Base-by-base conservation (phyloP, 345 rosid species). In the Erysimum cheiranthoides region DNA sequence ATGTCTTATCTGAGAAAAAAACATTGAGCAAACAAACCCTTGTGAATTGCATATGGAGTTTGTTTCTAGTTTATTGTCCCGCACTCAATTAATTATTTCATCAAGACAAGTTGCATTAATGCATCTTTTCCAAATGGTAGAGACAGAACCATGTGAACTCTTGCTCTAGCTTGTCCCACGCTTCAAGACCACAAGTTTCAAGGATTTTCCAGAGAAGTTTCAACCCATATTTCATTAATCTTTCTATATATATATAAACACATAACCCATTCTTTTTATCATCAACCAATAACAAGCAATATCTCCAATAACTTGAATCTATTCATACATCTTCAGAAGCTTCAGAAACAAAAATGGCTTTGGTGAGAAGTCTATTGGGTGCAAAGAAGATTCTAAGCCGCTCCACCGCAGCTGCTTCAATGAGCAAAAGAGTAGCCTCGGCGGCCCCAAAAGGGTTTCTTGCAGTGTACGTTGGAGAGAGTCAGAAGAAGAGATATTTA, bases 391-490 rank as follows among this genome's bases (percentile, higher is more conserved):
- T 63, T 64, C 35, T 61, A 40, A 8, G 79, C 76, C 35, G 36
- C 35, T 40, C 66, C 18, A 25, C 50, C 8, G 12, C 17, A 17
- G 21, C 42, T 4, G 34, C 34, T 32, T 32, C 34, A 4, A 3
- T 32, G 34, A 32, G 34, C 34, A 32, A 32, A 32, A 32, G 34
- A 32, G 34, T 6, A 71, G 50, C 32, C 39, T 46, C 64, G 2
- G 50, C 75, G 0, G 67, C 84, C 1, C 87, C 80, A 0, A 86
- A 81, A 67, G 88, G 87, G 13, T 78, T 77, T 70, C 53, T 85
- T 61, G 87, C 81, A 3, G 86, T 85, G 12, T 87, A 86, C 67
- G 90, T 84, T 16, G 90, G 91, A 50, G 96, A 85, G 61, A 39
- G 12, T 12, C 75, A 81, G 39, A 85, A 73, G 79, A 87, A 81